Conservation (phyloP, 768 basidiomycete species). For the Tricholoma flavovirens region DNA sequence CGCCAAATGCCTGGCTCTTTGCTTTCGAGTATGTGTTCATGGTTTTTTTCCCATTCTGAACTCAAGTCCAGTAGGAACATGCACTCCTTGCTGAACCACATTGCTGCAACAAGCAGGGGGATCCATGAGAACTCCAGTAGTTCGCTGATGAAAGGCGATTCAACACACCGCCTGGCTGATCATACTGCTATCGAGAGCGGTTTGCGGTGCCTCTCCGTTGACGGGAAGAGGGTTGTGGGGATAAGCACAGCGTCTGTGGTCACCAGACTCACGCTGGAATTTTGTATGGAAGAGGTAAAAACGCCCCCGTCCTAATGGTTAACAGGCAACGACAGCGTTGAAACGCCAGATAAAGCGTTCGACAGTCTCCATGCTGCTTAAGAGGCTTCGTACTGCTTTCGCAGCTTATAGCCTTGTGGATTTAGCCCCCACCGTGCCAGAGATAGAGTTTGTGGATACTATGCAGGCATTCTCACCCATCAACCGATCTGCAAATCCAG, state of each 20-base stretch:
- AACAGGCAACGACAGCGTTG: background rate
- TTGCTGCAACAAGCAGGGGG: conserved; percentile 79
- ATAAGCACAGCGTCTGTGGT: conserved; percentile 92
- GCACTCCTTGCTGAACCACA: conserved; percentile 93
- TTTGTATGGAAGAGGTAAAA: conserved; percentile 72
- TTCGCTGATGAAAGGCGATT: conserved; percentile 36
- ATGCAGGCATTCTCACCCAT: conserved; percentile 79
- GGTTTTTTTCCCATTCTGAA: background rate
- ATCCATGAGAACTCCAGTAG: conserved; percentile 47
- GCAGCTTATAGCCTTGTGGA: conserved; percentile 90
- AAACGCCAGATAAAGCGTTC: conserved; percentile 64
- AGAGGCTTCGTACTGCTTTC: conserved; percentile 80
- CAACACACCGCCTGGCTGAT: conserved; percentile 39
- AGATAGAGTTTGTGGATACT: conserved; percentile 75
- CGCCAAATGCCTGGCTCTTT: conserved; percentile 85
- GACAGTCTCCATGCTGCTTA: conserved; percentile 89
- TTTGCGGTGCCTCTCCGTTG: conserved; percentile 66
- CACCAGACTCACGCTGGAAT: conserved; percentile 82
- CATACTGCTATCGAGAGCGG: conserved; percentile 53
- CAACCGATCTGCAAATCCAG: conserved; percentile 80
- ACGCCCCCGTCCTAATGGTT: background rate
- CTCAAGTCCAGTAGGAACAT: conserved; percentile 59
- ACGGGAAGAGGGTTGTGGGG: conserved; percentile 77
- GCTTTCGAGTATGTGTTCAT: conserved; percentile 60
- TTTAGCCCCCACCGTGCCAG: conserved; percentile 73